These are phyloP conservation scores for Polygonum aviculare DNA, from an alignment of 148 eudicot genomes.

Conservation along the genomic window DNA sequence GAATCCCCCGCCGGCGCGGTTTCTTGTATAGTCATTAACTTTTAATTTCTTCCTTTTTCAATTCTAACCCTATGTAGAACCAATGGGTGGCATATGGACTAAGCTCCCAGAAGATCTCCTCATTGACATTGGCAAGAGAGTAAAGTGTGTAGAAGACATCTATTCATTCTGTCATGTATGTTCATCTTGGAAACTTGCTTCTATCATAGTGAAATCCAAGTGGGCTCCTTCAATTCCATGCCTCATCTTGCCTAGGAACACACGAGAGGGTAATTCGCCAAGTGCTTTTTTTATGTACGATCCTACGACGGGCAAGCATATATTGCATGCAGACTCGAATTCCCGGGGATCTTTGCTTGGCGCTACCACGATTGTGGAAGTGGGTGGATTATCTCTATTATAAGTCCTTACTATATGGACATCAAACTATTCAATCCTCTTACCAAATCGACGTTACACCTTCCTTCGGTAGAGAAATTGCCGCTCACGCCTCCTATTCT, in stretches of 20 bases:
- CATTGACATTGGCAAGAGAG: background rate
- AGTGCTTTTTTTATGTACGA: background rate
- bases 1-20: slow-evolving; percentile 29
- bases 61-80: background rate
- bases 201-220: background rate
- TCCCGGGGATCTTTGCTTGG: background rate
- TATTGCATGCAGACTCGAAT: background rate
- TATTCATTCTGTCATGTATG: background rate
- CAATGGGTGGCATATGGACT: background rate
- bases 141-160: background rate
- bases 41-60: background rate
- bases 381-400: background rate
- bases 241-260: background rate
- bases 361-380: background rate
- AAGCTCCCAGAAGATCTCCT: background rate
- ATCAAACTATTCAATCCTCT: background rate
- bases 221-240: background rate
- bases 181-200: background rate
- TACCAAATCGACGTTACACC: background rate
- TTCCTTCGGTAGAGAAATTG: background rate
- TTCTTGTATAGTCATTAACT: background rate
- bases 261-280: background rate
- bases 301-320: background rate
- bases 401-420: background rate
- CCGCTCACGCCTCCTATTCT: background rate